Evolutionary conservation across 345 rosid genomes (phyloP), one percentile per base, ranked within the genome.

Genomic region (Populus davidiana): DNA sequence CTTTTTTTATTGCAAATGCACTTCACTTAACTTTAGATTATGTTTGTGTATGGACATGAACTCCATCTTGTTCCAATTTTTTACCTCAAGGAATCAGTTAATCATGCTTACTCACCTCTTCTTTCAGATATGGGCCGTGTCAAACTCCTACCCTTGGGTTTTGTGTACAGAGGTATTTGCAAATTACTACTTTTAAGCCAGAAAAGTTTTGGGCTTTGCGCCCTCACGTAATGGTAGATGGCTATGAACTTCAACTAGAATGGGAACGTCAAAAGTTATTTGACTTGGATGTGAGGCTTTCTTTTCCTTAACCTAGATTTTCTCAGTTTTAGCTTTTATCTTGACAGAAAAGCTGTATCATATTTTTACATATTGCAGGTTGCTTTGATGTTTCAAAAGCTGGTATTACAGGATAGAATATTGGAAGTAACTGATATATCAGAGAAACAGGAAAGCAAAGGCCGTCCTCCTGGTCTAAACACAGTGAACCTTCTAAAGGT

Each of bases 81-180:
- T 64, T 64, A 14, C 70, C 25, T 63, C 23, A 56, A 33, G 29
- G 44, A 80, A 69, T 72, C 63, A 69, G 52, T 54, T 71, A 59
- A 47, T 79, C 20, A 38, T 69, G 69, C 74, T 69, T 63, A 33
- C 31, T 56, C 69, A 69, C 63, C 85, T 65, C 76, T 81, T 86
- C 29, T 90, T 87, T 77, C 94, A 94, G 98, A 43, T 93, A 95
- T 77, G 98, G 99, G 49, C 99, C 99, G 67, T 92, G 97, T 80
- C 99, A 95, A 86, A 93, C 97, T 78, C 99, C 96, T 70, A 95
- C 98, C 17, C 99, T 95, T 76, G 99, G 99, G 79, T 95, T 93
- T 72, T 93, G 99, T 74, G 99, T 95, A 65, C 97, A 92, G 80
- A 91, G 97, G 8, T 88, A 93, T 87, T 82, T 93, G 87, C 97